Evolutionary conservation across 2,329 filamentous ascomycete species (phyloP).

Genomic region (Coleophoma crateriformis): DNA sequence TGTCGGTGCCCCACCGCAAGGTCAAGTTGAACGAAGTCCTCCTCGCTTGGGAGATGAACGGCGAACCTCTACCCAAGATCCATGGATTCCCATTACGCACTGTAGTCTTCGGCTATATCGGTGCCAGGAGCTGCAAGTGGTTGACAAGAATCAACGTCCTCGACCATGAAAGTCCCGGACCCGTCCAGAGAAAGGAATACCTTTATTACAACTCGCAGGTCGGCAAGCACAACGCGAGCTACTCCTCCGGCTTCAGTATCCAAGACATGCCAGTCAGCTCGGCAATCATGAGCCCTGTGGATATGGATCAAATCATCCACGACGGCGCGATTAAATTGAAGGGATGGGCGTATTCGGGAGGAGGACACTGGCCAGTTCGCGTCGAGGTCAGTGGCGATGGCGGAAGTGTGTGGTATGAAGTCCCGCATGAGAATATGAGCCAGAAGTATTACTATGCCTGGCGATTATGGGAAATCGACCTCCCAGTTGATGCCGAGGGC

Average conservation of each 20-base stretch:
- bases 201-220: constrained; percentile 61
- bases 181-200: constrained; percentile 60
- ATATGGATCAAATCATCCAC: constrained; percentile 37
- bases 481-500: constrained; percentile 57
- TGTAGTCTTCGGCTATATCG: constrained; percentile 60
- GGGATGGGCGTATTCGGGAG: constrained; percentile 65
- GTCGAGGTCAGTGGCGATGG: constrained; percentile 62
- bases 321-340: constrained; percentile 31
- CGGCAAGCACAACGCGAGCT: constrained; percentile 52
- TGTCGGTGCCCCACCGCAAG: constrained; percentile 62
- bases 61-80: constrained; percentile 52
- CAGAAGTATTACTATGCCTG: constrained; percentile 59
- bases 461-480: constrained; percentile 56
- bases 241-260: constrained; percentile 60
- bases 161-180: constrained; percentile 45
- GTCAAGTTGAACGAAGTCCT: constrained; percentile 62
- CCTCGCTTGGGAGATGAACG: constrained; percentile 65
- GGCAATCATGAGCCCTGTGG: constrained; percentile 51
- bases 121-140: constrained; percentile 66
- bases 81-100: constrained; percentile 61
- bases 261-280: constrained; percentile 66
- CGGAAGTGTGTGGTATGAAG: constrained; percentile 59
- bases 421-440: constrained; percentile 53
- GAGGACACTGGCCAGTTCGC: constrained; percentile 59
- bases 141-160: constrained; percentile 59